A percentile compares a stretch with the other conserved stretches of the same genome.
phyloP scores from a whole-genome alignment of 306 rosid genomes.

The Cicer yamashitae region DNA sequence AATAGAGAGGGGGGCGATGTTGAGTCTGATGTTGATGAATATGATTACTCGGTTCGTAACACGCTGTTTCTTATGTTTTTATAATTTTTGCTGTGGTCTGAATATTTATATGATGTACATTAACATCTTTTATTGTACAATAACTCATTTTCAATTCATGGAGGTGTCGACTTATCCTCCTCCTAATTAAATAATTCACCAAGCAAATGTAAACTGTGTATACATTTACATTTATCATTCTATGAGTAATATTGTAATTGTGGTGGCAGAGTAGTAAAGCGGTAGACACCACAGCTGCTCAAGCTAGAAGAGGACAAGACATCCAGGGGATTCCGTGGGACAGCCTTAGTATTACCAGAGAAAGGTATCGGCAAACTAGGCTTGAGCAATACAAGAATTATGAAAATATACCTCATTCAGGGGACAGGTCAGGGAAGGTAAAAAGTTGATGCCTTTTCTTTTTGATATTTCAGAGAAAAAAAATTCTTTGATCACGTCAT shows the following conservation, averaged over 20 bases:
- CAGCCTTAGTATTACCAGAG: conserved; percentile 48
- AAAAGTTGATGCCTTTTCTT: conserved; percentile 13
- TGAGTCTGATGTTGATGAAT: conserved; percentile 75
- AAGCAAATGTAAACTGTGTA: conserved; percentile 21
- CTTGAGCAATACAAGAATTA: conserved; percentile 85
- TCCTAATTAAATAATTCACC: conserved; percentile 27
- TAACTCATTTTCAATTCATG: background rate
- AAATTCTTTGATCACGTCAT: background rate
- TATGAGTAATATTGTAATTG: conserved; percentile 28
- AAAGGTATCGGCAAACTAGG: conserved; percentile 73
- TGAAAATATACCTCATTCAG: conserved; percentile 73
- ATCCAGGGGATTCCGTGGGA: conserved; percentile 60
- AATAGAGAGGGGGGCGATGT: conserved; percentile 62
- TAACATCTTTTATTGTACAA: background rate
- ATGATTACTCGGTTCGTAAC: conserved; percentile 62
- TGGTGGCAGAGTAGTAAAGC: conserved; percentile 62
- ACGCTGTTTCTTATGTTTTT: conserved; percentile 1
- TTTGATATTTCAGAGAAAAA: conserved; percentile 17
- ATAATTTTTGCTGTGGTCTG: background rate
- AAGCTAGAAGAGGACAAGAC: conserved; percentile 54
- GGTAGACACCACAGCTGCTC: conserved; percentile 54
- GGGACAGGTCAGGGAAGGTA: conserved; percentile 76
- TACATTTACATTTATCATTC: background rate
- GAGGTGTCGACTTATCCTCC: background rate
- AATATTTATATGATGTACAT: background rate